These are phyloP conservation scores for Raddia distichophylla DNA, from an alignment of 176 grass and related monocot species.

Conservation along the genomic window DNA sequence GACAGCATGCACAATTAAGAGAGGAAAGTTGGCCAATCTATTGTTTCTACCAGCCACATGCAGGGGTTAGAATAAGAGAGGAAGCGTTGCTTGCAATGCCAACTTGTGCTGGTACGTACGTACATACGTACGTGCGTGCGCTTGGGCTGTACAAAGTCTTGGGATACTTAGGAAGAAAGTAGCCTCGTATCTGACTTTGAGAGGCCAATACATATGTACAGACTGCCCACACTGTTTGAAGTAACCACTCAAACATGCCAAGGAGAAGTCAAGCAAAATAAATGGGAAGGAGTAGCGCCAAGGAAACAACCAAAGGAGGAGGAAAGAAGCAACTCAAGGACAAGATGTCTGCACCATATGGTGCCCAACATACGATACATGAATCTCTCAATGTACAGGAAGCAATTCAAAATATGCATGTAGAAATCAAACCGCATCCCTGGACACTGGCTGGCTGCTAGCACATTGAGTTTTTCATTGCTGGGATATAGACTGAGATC, in stretches of 20 bases:
- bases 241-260: conserved; percentile 38
- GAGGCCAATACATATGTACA: conserved; percentile 44
- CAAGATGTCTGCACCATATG: conserved; percentile 24
- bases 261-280: conserved; percentile 53
- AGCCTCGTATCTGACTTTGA: conserved; percentile 42
- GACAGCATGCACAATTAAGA: not conserved
- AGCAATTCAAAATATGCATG: not conserved
- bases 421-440: not conserved
- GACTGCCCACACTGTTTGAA: conserved; percentile 22
- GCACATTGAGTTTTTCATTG: not conserved
- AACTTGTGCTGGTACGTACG: not conserved
- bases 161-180: conserved; percentile 52
- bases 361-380: conserved; percentile 11
- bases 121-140: not conserved
- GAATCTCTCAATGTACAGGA: not conserved
- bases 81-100: not conserved
- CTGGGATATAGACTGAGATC: not conserved
- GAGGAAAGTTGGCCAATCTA: not conserved
- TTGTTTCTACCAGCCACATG: conserved; percentile 18
- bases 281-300: conserved; percentile 36
- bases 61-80: not conserved
- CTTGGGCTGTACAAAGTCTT: conserved; percentile 45
- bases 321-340: conserved; percentile 15
- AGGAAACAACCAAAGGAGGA: conserved; percentile 32
- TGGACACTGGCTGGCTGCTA: not conserved